Base-by-base conservation (phyloP, 139 green algal genomes). In the Monoraphidium neglectum region DNA sequence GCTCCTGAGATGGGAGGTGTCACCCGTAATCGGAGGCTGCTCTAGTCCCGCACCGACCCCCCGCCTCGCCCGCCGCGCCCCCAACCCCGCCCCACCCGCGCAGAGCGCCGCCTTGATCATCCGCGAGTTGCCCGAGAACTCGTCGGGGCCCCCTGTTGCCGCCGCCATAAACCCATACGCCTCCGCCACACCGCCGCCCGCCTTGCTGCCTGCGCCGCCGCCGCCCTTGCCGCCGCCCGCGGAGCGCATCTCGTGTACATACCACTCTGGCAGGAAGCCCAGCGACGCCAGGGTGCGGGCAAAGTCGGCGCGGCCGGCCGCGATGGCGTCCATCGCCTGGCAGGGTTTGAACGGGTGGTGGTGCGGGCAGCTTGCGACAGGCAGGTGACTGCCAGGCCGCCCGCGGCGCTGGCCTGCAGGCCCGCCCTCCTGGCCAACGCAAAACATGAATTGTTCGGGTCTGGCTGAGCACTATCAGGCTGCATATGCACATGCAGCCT, bases 201-300 rank as follows among this genome's bases (percentile, higher is more conserved):
- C 56, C 24, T 13, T 40, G 21, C 36, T 56, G 54, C 70, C 51
- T 4, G 8, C 24, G 32, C 5, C 60, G 46, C 64, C 73, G 12
- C 13, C 54, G 62, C 38, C 68, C 30, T 67, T n/a, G 64, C 56
- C 47, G 64, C 30, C 36, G 60, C 46, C 1, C 32, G 68, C 16
- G 18, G 62, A 61, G 15, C 37, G 10, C 18, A 84, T 49, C 28
- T 74, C 53, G 3, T 56, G 10, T 1, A 62, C 47, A 37, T 91
- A 89, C 54, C 28, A 74, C 1, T 30, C 21, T 0, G 84, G 74
- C 37, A 95, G 36, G 72, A 97, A 95, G 37, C 90, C 88, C 0
- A 93, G 70, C 47, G 94, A 89, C 13, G 82, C 82, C 33, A 98
- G 83, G 1, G 86, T 89, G 12, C 73, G 77, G 10, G 91, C 93